Evolutionary conservation across 2,329 filamentous ascomycete genomes (phyloP).

Genomic region (Phoma herbarum): DNA sequence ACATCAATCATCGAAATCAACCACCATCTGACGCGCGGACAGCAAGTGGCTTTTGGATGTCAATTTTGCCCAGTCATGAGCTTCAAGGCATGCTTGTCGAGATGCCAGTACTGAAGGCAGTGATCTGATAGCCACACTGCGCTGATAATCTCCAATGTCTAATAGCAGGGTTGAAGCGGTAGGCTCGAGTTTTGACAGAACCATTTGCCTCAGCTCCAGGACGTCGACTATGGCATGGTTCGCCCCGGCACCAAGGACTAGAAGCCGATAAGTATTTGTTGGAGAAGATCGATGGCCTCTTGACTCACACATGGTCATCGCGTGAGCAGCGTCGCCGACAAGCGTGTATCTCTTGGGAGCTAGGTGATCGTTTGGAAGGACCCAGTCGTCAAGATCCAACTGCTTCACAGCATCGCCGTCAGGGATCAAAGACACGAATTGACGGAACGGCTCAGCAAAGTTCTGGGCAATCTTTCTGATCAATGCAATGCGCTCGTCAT

Average conservation of each 20-base stretch:
- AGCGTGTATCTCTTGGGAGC: slow-evolving; percentile 4
- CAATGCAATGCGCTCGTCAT: slow-evolving; percentile 2
- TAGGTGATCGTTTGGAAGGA: background rate
- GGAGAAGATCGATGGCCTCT: too few relatives aligned
- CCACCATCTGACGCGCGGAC: slow-evolving; percentile 8
- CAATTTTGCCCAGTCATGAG: slow-evolving; percentile 16
- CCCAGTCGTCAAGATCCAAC: slow-evolving; percentile 22
- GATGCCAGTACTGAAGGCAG: slow-evolving; percentile 13
- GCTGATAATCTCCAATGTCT: background rate
- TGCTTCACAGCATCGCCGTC: slow-evolving; percentile 11
- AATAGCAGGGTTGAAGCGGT: background rate
- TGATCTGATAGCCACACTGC: slow-evolving; percentile 9
- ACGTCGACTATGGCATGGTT: slow-evolving; percentile 21
- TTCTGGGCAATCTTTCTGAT: slow-evolving; percentile 2
- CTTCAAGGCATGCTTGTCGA: slow-evolving; percentile 21
- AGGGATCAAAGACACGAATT: slow-evolving; percentile 12
- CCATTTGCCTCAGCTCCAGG: slow-evolving; percentile 1
- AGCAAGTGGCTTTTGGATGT: slow-evolving; percentile 12
- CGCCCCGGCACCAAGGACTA: slow-evolving; percentile 14
- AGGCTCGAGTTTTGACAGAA: slow-evolving; percentile 1
- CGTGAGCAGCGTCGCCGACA: slow-evolving; percentile 19
- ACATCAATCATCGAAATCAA: slow-evolving; percentile 3
- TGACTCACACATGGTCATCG: slow-evolving; percentile 22
- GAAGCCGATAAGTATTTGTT: background rate
- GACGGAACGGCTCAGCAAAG: slow-evolving; percentile 20